Evolutionary conservation across 139 green algal species (phyloP).

Genomic region (Closterium sp.): DNA sequence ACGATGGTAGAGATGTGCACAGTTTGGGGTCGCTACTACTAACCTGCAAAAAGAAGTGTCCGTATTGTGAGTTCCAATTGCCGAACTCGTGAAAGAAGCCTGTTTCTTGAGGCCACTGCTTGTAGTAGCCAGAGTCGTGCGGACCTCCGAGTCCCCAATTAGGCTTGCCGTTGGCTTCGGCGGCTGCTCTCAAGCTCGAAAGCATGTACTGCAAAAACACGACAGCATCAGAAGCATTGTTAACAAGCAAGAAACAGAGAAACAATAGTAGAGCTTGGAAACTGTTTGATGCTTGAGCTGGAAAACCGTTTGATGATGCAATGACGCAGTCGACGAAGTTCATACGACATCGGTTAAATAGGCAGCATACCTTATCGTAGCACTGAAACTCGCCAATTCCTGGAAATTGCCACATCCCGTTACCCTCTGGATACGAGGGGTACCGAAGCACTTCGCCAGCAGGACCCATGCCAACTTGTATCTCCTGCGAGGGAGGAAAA

Average conservation of each 20-base stretch:
- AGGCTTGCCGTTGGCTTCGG: slow-evolving; percentile 70
- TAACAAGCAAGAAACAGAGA: too few relatives aligned
- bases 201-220: slow-evolving; percentile 82
- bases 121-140: slow-evolving; percentile 93
- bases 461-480: slow-evolving; percentile 92
- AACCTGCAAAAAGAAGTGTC: slow-evolving; percentile 79
- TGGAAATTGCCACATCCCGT: slow-evolving; percentile 83
- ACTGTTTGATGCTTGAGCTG: too few relatives aligned
- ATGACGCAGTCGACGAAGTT: too few relatives aligned
- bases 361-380: slow-evolving; percentile 75
- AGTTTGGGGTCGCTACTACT: not conserved
- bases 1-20: not conserved
- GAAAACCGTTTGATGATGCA: too few relatives aligned
- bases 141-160: slow-evolving; percentile 88
- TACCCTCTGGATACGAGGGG: slow-evolving; percentile 81
- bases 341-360: not conserved
- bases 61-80: slow-evolving; percentile 86
- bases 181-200: slow-evolving; percentile 63
- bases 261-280: too few relatives aligned
- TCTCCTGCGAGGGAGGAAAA: slow-evolving; percentile 69
- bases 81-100: slow-evolving; percentile 87
- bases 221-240: not conserved
- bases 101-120: slow-evolving; percentile 80
- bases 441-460: slow-evolving; percentile 98
- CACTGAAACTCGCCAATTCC: slow-evolving; percentile 97